These are phyloP conservation scores for Yarrowia osloensis DNA, from an alignment of 805 yeast genomes.

Conservation along the genomic window DNA sequence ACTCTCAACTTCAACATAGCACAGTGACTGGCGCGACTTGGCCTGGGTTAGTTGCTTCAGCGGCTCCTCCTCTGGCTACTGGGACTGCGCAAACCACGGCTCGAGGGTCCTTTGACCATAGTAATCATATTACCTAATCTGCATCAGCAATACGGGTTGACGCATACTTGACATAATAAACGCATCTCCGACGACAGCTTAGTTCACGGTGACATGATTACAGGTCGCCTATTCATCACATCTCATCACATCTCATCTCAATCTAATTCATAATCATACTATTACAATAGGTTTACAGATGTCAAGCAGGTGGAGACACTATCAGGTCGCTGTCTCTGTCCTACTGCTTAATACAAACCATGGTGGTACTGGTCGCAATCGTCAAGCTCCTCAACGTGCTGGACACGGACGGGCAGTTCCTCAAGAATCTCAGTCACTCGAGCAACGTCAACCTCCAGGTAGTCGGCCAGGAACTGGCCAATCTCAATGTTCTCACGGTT, in stretches of 20 bases:
- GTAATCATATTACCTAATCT: not conserved
- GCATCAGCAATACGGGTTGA: too few species aligned
- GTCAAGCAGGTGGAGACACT: not conserved
- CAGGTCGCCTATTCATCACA: too few species aligned
- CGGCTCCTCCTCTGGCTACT: not conserved
- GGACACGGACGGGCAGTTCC: slow-evolving; percentile 2
- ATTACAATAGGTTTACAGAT: slow-evolving; percentile 23
- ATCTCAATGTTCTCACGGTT: slow-evolving; percentile 86
- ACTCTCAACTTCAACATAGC: too few species aligned
- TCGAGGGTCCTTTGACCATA: not conserved
- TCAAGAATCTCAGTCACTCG: slow-evolving; percentile 37
- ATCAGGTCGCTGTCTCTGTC: not conserved
- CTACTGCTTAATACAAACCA: not conserved
- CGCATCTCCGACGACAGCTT: too few species aligned
- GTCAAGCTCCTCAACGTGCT: slow-evolving; percentile 18
- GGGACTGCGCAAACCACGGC: not conserved
- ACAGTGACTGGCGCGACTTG: not conserved
- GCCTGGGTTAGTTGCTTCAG: not conserved
- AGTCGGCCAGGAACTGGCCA: slow-evolving; percentile 68
- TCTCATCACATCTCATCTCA: not conserved
- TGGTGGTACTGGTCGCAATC: slow-evolving; percentile 27
- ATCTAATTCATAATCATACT: not conserved
- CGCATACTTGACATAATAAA: not conserved
- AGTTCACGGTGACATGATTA: too few species aligned
- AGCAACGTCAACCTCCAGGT: slow-evolving; percentile 45